A percentile compares a stretch with the other conserved stretches of the same genome.
These are phyloP conservation scores for Hibiscus syriacus DNA, from an alignment of 345 rosid species.

Conservation along the genomic window DNA sequence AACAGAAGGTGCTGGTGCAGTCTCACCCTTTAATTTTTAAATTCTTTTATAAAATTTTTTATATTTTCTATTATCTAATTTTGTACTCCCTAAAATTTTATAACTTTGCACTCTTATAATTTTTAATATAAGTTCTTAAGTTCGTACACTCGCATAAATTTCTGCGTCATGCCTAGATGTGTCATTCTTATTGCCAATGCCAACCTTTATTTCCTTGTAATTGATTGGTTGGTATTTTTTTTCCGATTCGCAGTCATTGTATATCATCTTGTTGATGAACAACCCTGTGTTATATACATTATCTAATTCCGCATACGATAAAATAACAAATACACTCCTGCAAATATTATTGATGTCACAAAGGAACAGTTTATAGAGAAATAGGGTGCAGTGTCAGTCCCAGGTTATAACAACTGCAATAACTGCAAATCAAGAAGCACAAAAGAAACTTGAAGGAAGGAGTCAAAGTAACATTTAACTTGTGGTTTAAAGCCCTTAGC, in stretches of 20 bases:
- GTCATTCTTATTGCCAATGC: not conserved
- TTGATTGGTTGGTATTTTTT: too few species aligned
- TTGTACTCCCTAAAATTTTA: too few species aligned
- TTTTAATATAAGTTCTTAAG: too few species aligned
- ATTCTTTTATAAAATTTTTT: too few species aligned
- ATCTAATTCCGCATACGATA: not conserved
- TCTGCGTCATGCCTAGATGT: too few species aligned
- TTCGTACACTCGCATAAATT: too few species aligned
- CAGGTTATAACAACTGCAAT: slow-evolving; percentile 78
- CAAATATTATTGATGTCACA: not conserved
- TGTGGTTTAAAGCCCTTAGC: slow-evolving; percentile 71
- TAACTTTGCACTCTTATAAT: too few species aligned
- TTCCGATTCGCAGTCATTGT: too few species aligned
- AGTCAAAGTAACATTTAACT: slow-evolving; percentile 38
- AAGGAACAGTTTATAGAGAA: not conserved
- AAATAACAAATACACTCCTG: not conserved
- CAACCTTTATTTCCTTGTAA: not conserved
- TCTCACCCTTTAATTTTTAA: too few species aligned
- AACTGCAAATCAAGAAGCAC: slow-evolving; percentile 55
- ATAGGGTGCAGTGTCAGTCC: slow-evolving; percentile 30
- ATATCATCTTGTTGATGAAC: not conserved
- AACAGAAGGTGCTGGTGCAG: too few species aligned
- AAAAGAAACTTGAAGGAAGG: slow-evolving; percentile 63
- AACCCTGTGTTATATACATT: not conserved
- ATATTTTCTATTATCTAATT: too few species aligned